These are phyloP conservation scores for Eragrostis curvula DNA, from an alignment of 176 grass and related monocot genomes.

Conservation along the genomic window DNA sequence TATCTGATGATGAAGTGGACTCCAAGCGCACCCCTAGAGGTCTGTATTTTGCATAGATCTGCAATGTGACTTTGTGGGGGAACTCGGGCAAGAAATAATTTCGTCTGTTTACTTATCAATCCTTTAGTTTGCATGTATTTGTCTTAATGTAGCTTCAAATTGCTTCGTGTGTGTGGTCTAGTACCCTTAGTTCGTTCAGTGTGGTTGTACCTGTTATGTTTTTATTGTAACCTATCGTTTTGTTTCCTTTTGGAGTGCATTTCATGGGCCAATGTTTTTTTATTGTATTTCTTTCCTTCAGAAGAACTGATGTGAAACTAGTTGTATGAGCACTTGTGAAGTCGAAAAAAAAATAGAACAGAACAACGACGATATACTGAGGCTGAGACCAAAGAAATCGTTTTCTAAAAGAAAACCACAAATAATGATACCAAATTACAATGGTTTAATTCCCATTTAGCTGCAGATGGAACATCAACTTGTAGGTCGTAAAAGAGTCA, in stretches of 20 bases:
- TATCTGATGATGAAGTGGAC: background rate
- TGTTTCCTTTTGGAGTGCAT: background rate
- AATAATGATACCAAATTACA: background rate
- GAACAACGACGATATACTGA: background rate
- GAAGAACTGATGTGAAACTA: background rate
- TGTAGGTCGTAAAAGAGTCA: background rate
- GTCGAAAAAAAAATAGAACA: background rate
- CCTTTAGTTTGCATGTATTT: background rate
- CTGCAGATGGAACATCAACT: background rate
- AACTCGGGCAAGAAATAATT: background rate
- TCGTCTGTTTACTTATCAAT: background rate
- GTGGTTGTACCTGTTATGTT: too few relatives aligned
- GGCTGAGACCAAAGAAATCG: background rate
- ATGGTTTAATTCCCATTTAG: too few relatives aligned
- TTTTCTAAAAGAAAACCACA: background rate
- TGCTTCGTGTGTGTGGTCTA: background rate
- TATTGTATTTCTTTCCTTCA: too few relatives aligned
- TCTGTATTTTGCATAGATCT: background rate
- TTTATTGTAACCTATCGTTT: background rate
- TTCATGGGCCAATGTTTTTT: background rate
- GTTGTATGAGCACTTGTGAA: background rate
- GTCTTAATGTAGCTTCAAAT: background rate
- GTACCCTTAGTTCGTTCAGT: too few relatives aligned
- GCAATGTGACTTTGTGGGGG: background rate
- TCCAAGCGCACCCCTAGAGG: background rate